phyloP scores from a whole-genome alignment of 2,329 filamentous ascomycete species.

The Epichloe festucae region DNA sequence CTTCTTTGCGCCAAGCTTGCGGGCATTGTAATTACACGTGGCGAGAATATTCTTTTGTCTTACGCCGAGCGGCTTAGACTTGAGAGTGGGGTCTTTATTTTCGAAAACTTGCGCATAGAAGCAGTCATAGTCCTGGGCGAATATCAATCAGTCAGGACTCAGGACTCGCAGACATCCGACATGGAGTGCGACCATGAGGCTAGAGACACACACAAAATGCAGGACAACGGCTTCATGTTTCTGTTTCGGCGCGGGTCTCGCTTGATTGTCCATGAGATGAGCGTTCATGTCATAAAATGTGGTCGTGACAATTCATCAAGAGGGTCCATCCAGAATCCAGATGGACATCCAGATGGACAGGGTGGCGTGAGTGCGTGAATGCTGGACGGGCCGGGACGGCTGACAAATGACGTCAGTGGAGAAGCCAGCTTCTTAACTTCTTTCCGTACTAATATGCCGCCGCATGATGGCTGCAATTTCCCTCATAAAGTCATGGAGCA shows the following conservation, averaged over 20 bases:
- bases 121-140: conserved; percentile 61
- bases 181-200: neutral
- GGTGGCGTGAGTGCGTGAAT: neutral
- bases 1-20: conserved; percentile 61
- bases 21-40: conserved; percentile 88
- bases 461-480: too few species aligned
- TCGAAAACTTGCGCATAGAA: conserved; percentile 93
- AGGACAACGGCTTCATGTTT: conserved; percentile 59
- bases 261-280: conserved; percentile 7
- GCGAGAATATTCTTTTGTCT: conserved; percentile 90
- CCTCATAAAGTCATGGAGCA: neutral
- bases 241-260: conserved; percentile 24
- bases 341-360: neutral
- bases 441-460: too few species aligned
- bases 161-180: neutral
- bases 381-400: neutral
- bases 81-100: conserved; percentile 62
- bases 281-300: neutral
- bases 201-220: conserved; percentile 56
- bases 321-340: neutral
- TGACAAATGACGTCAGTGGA: conserved; percentile 1
- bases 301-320: neutral
- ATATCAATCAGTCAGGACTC: neutral
- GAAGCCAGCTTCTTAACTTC: too few species aligned
- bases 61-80: conserved; percentile 62